Base-by-base conservation (phyloP, 2,329 filamentous ascomycete species). In the Hymenoscyphus infarciens region DNA sequence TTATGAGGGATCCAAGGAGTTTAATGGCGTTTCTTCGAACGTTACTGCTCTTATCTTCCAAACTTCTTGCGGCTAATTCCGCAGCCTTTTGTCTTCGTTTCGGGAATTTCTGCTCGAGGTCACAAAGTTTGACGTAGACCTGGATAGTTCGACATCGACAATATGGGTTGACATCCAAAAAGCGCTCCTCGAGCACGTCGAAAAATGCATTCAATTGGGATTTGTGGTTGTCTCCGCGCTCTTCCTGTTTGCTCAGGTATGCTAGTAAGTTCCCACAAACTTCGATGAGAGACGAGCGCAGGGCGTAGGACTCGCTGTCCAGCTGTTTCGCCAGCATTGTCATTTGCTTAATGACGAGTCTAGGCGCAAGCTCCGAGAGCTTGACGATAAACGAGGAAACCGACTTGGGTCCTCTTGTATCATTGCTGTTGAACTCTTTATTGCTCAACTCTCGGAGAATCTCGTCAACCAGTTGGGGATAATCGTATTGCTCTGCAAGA, bases 21-120 rank as follows among this genome's bases (percentile, higher is more conserved):
- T 97, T 98, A 74, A 99, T 95, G 2, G 95, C 93, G 74, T 98
- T 98, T 63, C 93, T 86, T 65, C 95, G 85, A 35, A 99, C 95
- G 71, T 98, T 96, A 77, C 95, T 99, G 78, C 94, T 98, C 81
- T 96, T 98, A 78, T 99, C 96, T 75, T 97, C 91, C 2, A 99
- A 81, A 75, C 94, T 98, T 69, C 91, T 86, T 62, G 90, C 88
- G 1, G 95, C 93, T 29, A 97, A 81, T 74, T 97, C 92, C 1
- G 94, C 90, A 3, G 89, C 94, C 72, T 85, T 89, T 75, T 97
- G 93, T 64, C 95, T 84, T 61, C 93, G 85, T 77, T 97, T 97
- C 42, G 93, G 92, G 71, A 96, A 97, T 74, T 98, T 98, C 67
- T 94, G 91, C 56, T 97, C 92, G n/a, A 98, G 82, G 62, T 97